A percentile compares a stretch with the other conserved stretches of the same genome.
Conservation (phyloP, 2,329 filamentous ascomycete genomes). For the Pseudogymnoascus sp. region DNA sequence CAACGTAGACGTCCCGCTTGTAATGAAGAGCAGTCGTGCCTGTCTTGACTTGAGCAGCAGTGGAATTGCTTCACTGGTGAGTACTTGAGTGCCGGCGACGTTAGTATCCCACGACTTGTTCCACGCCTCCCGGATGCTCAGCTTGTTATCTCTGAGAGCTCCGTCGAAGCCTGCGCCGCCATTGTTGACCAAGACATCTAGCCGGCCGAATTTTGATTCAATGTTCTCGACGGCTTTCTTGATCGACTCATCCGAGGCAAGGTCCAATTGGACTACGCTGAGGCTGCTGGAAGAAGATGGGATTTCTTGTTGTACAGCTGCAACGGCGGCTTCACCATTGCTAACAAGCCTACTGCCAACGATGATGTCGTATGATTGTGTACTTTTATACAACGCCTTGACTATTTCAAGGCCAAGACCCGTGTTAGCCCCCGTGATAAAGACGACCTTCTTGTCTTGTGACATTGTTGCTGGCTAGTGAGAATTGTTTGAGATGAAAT, state of each 20-base stretch:
- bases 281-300: constrained; percentile 24
- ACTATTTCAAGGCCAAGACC: constrained; percentile 38
- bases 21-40: constrained; percentile 41
- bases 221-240: constrained; percentile 18
- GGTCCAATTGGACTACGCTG: constrained; percentile 18
- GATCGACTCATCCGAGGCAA: constrained; percentile 21
- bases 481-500: no score
- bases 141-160: no score
- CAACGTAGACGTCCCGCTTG: constrained; percentile 31
- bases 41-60: constrained; percentile 35
- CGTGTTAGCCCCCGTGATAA: constrained; percentile 37
- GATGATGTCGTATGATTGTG: constrained; percentile 34
- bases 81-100: constrained; percentile 24
- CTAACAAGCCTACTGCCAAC: constrained; percentile 32
- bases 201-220: constrained; percentile 12
- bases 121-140: constrained; percentile 18
- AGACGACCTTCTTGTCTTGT: constrained; percentile 22
- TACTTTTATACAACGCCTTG: constrained; percentile 33
- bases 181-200: constrained; percentile 22
- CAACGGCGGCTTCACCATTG: constrained; percentile 31
- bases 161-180: constrained; percentile 23
- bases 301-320: constrained; percentile 28
- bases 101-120: constrained; percentile 27
- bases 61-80: constrained; percentile 29
- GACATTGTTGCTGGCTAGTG: neutral